Evolutionary conservation across 306 rosid species (phyloP).

Genomic region (Hylodesmum podocarpum): DNA sequence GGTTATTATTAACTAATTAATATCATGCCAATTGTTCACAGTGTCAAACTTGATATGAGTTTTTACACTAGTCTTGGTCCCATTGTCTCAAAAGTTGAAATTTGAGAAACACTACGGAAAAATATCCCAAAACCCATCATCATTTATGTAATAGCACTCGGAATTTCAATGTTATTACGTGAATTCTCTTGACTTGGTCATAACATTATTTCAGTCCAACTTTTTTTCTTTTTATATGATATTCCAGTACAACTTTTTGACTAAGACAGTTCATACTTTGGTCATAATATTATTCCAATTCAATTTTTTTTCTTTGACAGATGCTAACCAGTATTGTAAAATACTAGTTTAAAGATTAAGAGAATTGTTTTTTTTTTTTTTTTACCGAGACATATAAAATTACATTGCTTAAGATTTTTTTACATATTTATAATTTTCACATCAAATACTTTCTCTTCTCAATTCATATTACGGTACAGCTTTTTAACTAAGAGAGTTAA

Average conservation of each 20-base stretch:
- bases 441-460: not conserved
- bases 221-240: not conserved
- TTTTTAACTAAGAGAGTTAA: not conserved
- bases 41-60: not conserved
- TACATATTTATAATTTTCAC: too few relatives aligned
- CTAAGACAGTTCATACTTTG: not conserved
- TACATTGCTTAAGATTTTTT: too few relatives aligned
- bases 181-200: not conserved
- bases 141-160: not conserved
- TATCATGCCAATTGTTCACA: not conserved
- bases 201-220: not conserved
- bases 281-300: too few relatives aligned
- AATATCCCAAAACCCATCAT: too few relatives aligned
- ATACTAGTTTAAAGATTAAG: too few relatives aligned
- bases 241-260: not conserved
- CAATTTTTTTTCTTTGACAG: too few relatives aligned
- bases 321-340: too few relatives aligned
- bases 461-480: not conserved
- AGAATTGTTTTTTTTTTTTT: too few relatives aligned
- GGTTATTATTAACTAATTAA: not conserved
- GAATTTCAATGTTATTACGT: not conserved
- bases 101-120: not conserved
- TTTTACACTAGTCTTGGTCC: not conserved
- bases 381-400: too few relatives aligned
- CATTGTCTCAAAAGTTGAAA: not conserved